A percentile compares a stretch with the other conserved stretches of the same genome.
These are phyloP conservation scores for Neonothopanus nambi DNA, from an alignment of 1,284 basidiomycete species.

Conservation along the genomic window DNA sequence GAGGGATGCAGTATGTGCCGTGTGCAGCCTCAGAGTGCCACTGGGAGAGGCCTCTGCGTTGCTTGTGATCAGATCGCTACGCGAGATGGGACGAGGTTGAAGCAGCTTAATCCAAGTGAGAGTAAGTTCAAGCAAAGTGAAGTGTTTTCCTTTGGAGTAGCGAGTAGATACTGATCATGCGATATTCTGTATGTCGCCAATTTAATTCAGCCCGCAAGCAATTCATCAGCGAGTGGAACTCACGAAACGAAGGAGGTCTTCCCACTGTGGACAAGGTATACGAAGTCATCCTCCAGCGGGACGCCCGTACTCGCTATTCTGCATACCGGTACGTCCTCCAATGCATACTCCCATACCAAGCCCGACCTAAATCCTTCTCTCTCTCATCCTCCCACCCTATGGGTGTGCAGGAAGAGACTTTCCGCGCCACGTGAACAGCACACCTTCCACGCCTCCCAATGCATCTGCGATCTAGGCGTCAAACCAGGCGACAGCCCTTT, in stretches of 20 bases:
- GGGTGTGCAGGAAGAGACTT: constrained; percentile 21
- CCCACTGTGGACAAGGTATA: constrained; percentile 54
- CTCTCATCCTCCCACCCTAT: not conserved
- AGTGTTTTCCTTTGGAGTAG: no score
- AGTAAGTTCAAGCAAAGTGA: constrained; percentile 43
- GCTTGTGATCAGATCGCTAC: constrained; percentile 40
- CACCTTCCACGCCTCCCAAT: constrained; percentile 61
- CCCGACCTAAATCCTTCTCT: not conserved
- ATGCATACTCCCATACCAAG: not conserved
- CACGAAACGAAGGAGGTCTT: constrained; percentile 23
- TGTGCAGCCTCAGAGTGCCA: constrained; percentile 36
- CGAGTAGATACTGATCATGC: no score
- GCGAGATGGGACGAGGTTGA: constrained; percentile 36
- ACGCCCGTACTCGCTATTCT: constrained; percentile 42
- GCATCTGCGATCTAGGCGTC: constrained; percentile 63
- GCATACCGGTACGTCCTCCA: constrained; percentile 41
- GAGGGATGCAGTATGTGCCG: constrained; percentile 50
- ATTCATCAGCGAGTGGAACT: constrained; percentile 51
- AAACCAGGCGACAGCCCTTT: constrained; percentile 38
- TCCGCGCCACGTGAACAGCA: constrained; percentile 43
- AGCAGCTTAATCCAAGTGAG: constrained; percentile 39
- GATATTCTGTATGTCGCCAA: not conserved
- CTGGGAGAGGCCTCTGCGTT: constrained; percentile 38
- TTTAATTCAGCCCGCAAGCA: constrained; percentile 37
- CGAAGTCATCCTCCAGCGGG: constrained; percentile 44